Conservation (phyloP, 345 rosid species). For the Eutrema japonicum region DNA sequence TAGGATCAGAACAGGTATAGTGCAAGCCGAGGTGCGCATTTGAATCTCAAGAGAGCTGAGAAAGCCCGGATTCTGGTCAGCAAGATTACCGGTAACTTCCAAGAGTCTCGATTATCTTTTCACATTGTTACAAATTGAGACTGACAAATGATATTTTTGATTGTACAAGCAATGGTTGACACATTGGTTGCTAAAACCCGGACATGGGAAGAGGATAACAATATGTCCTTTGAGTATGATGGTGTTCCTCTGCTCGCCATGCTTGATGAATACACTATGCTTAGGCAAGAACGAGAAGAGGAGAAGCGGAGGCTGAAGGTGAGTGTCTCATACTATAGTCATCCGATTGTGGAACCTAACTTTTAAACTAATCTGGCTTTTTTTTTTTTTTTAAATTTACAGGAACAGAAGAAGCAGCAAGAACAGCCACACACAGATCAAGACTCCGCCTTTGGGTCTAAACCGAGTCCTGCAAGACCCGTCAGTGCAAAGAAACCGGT, state of each 20-base stretch:
- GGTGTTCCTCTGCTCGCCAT: constrained; percentile 94
- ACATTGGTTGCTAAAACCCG: constrained; percentile 81
- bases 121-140: not conserved
- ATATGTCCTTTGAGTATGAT: constrained; percentile 70
- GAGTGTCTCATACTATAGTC: not conserved
- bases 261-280: constrained; percentile 94
- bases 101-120: not conserved
- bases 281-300: constrained; percentile 93
- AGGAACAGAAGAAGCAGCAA: constrained; percentile 87
- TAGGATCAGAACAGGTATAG: constrained; percentile 98
- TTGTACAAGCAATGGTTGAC: constrained; percentile 72
- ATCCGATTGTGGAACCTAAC: not conserved
- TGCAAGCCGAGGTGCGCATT: constrained; percentile 95
- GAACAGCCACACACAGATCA: constrained; percentile 84
- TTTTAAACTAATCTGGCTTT: constrained; percentile 10
- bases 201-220: constrained; percentile 85
- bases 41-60: constrained; percentile 98
- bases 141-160: constrained; percentile 15
- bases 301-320: constrained; percentile 86
- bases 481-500: constrained; percentile 62
- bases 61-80: constrained; percentile 85
- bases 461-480: constrained; percentile 85
- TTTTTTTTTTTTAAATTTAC: not conserved
- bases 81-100: constrained; percentile 80
- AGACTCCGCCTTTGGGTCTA: constrained; percentile 66